Conservation (phyloP, 441 rosid species). For the Bocquillonia castaneifolia region DNA sequence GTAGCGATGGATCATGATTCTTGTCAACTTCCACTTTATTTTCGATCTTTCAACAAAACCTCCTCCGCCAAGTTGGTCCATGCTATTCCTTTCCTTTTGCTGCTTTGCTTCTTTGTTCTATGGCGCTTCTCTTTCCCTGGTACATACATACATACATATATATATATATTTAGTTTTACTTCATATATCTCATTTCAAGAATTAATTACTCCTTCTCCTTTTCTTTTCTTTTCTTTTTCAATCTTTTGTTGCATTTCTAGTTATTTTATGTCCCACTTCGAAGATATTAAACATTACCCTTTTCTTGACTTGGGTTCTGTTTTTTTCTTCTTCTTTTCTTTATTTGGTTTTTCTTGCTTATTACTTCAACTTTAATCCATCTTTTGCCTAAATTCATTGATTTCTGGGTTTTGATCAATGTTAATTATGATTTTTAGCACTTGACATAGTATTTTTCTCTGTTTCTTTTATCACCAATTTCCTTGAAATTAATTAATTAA, state of each 20-base stretch:
- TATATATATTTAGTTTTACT: too few relatives aligned
- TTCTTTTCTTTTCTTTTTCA: neutral
- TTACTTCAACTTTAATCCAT: neutral
- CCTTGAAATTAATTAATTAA: neutral
- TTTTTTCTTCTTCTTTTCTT: neutral
- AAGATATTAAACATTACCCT: neutral
- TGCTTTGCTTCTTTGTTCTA: constrained; percentile 51
- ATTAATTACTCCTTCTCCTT: neutral
- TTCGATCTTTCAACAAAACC: constrained; percentile 24
- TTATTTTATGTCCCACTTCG: neutral
- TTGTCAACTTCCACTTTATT: constrained; percentile 38
- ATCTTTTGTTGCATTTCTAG: neutral
- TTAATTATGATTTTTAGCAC: neutral
- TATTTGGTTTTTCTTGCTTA: neutral
- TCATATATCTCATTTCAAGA: neutral
- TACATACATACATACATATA: too few relatives aligned
- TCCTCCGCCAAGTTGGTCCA: constrained; percentile 39
- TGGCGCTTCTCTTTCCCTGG: constrained; percentile 69
- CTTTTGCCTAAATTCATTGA: neutral
- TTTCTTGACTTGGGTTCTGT: neutral
- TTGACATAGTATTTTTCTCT: neutral
- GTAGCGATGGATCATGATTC: constrained; percentile 14
- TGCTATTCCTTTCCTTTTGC: constrained; percentile 41
- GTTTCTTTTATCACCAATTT: neutral
- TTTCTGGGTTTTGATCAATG: neutral